phyloP scores from a whole-genome alignment of 805 yeast species.

The Barnettozyma wickerhamii region DNA sequence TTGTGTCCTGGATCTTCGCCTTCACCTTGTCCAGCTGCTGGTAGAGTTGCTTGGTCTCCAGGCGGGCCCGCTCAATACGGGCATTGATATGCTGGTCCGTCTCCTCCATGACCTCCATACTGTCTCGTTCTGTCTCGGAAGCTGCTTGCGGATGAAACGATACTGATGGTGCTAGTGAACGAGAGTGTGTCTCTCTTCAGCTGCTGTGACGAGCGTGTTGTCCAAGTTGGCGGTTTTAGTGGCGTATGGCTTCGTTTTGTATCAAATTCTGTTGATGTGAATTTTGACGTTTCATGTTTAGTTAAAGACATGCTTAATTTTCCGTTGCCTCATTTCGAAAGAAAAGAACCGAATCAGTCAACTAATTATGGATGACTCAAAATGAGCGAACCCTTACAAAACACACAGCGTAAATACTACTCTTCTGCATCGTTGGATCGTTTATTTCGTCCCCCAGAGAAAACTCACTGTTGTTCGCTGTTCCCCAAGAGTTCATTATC shows the following conservation, averaged over 20 bases:
- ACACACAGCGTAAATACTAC: too few species aligned
- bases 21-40: slow-evolving; percentile 44
- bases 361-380: too few species aligned
- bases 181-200: background rate
- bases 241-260: background rate
- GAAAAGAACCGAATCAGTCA: too few species aligned
- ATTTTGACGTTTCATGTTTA: background rate
- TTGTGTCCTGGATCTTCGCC: slow-evolving; percentile 40
- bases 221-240: too few species aligned
- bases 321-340: slow-evolving; percentile 13
- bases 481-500: too few species aligned
- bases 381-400: too few species aligned
- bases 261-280: background rate
- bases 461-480: background rate
- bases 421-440: too few species aligned
- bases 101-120: slow-evolving; percentile 10
- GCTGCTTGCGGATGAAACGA: too few species aligned
- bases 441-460: background rate
- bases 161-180: too few species aligned
- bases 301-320: too few species aligned
- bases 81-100: slow-evolving; percentile 13
- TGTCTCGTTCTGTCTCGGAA: too few species aligned
- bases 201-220: background rate
- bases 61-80: slow-evolving; percentile 34
- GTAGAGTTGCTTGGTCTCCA: slow-evolving; percentile 44